These are phyloP conservation scores for Botrytis squamosa DNA, from an alignment of 2,329 filamentous ascomycete genomes.

Conservation along the genomic window DNA sequence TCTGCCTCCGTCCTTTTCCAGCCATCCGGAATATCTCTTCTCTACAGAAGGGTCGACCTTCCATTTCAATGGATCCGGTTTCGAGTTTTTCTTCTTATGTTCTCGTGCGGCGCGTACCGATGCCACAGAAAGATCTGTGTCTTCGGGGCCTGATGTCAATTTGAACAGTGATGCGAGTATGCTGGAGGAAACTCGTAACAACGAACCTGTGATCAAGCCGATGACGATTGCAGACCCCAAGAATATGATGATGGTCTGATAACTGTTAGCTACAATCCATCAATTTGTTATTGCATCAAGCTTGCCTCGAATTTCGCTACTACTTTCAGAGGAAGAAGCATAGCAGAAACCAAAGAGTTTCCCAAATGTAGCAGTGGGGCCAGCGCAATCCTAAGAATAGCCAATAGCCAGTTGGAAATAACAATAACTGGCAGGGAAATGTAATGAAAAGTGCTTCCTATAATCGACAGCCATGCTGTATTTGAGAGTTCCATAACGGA, in stretches of 20 bases:
- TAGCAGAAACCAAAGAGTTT: conserved; percentile 27
- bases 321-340: conserved; percentile 33
- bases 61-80: conserved; percentile 23
- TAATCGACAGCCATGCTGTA: conserved; percentile 31
- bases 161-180: conserved; percentile 53
- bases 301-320: conserved; percentile 38
- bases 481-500: conserved; percentile 17
- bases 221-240: conserved; percentile 66
- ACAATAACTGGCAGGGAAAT: conserved; percentile 30
- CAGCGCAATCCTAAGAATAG: conserved; percentile 27
- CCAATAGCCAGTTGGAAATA: conserved; percentile 26
- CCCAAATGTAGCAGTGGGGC: conserved; percentile 35
- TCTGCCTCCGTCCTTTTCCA: conserved; percentile 32
- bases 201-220: conserved; percentile 61
- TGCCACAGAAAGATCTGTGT: conserved; percentile 29
- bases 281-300: not conserved
- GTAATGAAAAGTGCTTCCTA: conserved; percentile 30
- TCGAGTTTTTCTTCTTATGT: conserved; percentile 28
- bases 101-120: conserved; percentile 32
- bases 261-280: conserved; percentile 22
- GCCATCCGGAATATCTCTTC: conserved; percentile 35
- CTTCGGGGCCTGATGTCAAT: conserved; percentile 38
- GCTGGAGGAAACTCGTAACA: conserved; percentile 57
- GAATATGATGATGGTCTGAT: conserved; percentile 47
- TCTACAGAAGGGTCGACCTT: conserved; percentile 25